Percentiles rank a stretch among this genome's conserved stretches.
phyloP scores from a whole-genome alignment of 805 yeast genomes.

The Saturnispora galanensis region DNA sequence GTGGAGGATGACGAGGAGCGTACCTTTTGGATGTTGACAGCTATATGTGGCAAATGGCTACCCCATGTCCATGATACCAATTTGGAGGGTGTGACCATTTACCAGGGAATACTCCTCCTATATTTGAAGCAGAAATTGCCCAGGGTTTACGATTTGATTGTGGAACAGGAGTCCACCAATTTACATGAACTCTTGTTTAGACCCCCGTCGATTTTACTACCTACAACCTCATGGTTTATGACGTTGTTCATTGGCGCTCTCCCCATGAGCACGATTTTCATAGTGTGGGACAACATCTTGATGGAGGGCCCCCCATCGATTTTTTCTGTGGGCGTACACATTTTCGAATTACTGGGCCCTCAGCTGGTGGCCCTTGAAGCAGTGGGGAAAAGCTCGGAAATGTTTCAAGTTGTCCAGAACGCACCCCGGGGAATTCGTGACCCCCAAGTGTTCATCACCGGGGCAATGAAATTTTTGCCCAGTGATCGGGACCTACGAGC shows the following conservation, averaged over 20 bases:
- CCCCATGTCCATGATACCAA: conserved; percentile 89
- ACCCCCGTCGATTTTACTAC: conserved; percentile 83
- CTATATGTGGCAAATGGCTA: conserved; percentile 71
- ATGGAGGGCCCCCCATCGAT: conserved; percentile 84
- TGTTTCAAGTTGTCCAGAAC: conserved; percentile 80
- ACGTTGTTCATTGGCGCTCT: conserved; percentile 85
- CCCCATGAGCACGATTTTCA: conserved; percentile 78
- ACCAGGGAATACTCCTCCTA: conserved; percentile 88
- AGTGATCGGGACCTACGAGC: conserved; percentile 5
- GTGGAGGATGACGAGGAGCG: conserved; percentile 89
- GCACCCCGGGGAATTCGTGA: conserved; percentile 50
- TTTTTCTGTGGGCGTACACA: conserved; percentile 72
- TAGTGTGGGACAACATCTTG: conserved; percentile 93
- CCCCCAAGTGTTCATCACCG: not conserved
- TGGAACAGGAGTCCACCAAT: conserved; percentile 22
- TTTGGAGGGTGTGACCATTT: conserved; percentile 88
- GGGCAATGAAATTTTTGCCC: not conserved
- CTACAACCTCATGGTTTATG: conserved; percentile 98
- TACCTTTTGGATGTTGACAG: conserved; percentile 93
- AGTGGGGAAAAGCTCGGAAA: conserved; percentile 14
- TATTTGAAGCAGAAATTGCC: conserved; percentile 81
- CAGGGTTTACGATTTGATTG: conserved; percentile 52
- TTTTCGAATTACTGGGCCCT: conserved; percentile 68
- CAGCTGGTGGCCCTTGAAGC: conserved; percentile 18
- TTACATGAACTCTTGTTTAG: conserved; percentile 43